A percentile compares a stretch with the other conserved stretches of the same genome.
Evolutionary conservation across 75 land plant species (phyloP).

Genomic region (Isoetes taiwanensis): DNA sequence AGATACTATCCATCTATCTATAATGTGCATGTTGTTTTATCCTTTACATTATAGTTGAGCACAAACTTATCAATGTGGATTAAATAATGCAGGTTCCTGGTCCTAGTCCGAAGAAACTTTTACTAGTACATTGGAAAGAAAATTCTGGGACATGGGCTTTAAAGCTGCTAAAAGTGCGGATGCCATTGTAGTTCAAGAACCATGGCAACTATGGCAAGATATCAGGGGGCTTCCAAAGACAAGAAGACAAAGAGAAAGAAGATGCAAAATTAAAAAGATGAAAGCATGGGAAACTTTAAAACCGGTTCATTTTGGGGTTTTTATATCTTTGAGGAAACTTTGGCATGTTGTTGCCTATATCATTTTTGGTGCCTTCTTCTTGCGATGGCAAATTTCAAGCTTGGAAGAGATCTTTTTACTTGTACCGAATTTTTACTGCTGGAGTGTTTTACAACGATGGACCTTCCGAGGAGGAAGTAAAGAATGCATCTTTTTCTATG

Average conservation of each 20-base stretch:
- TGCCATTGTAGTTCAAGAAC: constrained; percentile 75
- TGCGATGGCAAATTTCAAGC: constrained; percentile 27
- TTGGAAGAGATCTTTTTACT: constrained; percentile 57
- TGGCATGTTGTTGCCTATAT: constrained; percentile 33
- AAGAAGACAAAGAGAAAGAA: constrained; percentile 43
- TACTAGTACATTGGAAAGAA: constrained; percentile 49
- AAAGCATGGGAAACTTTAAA: constrained; percentile 48
- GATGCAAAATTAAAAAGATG: constrained; percentile 31
- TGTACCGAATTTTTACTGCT: constrained; percentile 61
- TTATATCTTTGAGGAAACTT: constrained; percentile 36
- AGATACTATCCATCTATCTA: no score
- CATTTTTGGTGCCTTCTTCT: constrained; percentile 37
- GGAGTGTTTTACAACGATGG: constrained; percentile 64
- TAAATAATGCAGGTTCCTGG: constrained; percentile 56
- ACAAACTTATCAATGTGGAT: no score
- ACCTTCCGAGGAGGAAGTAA: constrained; percentile 76
- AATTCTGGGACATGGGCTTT: constrained; percentile 61
- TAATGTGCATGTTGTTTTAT: no score
- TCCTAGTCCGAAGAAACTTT: constrained; percentile 47
- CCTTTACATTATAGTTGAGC: no score
- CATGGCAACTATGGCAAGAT: constrained; percentile 28
- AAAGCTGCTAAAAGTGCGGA: constrained; percentile 76
- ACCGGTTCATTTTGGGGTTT: constrained; percentile 85
- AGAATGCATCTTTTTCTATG: constrained; percentile 67
- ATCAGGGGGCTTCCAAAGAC: constrained; percentile 39